Conservation (phyloP, 176 grass and related monocot species). For the Hyparrhenia diplandra region DNA sequence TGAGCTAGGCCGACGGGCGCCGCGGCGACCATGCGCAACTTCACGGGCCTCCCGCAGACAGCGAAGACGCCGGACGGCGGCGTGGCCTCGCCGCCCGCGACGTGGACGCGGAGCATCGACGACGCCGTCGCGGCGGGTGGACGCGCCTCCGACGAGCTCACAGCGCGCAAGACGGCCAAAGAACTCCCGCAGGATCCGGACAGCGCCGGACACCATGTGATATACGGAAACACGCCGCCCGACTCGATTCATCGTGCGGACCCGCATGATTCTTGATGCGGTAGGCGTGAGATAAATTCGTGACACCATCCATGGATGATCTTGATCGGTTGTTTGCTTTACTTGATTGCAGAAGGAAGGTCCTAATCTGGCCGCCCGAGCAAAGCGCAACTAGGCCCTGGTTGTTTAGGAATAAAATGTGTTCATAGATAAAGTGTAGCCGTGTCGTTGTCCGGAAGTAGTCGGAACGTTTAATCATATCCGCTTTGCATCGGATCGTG, state of each 20-base stretch:
- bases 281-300: not conserved
- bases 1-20: conserved; percentile 50
- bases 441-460: too few species aligned
- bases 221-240: not conserved
- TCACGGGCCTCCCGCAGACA: conserved; percentile 44
- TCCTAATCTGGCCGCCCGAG: too few species aligned
- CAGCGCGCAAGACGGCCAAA: conserved; percentile 35
- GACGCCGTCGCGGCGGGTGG: conserved; percentile 14
- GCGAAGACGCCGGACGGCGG: conserved; percentile 44
- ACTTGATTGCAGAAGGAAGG: conserved; percentile 41
- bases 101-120: conserved; percentile 27
- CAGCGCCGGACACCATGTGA: conserved; percentile 49
- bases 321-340: not conserved
- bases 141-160: conserved; percentile 38
- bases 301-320: not conserved
- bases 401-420: too few species aligned
- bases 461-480: too few species aligned
- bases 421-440: too few species aligned
- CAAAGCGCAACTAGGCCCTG: too few species aligned
- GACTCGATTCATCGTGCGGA: too few species aligned
- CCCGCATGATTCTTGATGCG: not conserved
- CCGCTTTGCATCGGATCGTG: too few species aligned
- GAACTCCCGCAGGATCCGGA: conserved; percentile 60
- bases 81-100: conserved; percentile 4
- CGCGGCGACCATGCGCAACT: conserved; percentile 43